A percentile compares a stretch with the other conserved stretches of the same genome.
Conservation (phyloP, 2,329 filamentous ascomycete species). For the Aspergillus quadricinctus region DNA sequence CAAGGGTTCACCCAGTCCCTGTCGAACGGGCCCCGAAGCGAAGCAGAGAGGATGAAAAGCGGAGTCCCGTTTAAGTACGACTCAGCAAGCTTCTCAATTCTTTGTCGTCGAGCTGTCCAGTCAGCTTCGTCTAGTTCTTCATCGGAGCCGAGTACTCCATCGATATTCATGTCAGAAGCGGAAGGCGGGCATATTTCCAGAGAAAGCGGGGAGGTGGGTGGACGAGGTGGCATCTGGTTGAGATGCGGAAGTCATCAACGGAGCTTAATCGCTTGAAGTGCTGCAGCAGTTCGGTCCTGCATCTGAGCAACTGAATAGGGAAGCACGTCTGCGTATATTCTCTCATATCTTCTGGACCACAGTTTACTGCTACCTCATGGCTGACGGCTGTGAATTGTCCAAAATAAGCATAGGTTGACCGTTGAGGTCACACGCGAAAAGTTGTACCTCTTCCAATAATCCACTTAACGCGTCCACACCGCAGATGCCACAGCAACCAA, state of each 20-base stretch:
- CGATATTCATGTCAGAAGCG: conserved; percentile 20
- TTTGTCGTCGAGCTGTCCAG: conserved; percentile 35
- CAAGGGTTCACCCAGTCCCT: conserved; percentile 46
- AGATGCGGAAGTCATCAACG: conserved; percentile 9
- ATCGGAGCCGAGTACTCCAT: conserved; percentile 34
- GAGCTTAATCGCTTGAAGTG: conserved; percentile 7
- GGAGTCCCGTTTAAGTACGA: conserved; percentile 40
- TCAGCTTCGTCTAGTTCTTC: conserved; percentile 33
- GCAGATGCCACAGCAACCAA: conserved; percentile 16
- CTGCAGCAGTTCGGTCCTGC: conserved; percentile 20
- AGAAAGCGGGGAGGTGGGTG: conserved; percentile 29
- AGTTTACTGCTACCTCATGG: conserved; percentile 1
- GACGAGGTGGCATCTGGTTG: conserved; percentile 30
- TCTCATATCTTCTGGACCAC: conserved; percentile 15
- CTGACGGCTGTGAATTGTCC: neutral
- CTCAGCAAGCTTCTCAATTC: conserved; percentile 39
- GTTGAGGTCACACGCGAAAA: conserved; percentile 4
- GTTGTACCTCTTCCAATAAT: neutral
- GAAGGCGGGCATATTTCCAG: conserved; percentile 32
- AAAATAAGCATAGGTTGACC: neutral
- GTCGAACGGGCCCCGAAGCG: conserved; percentile 43
- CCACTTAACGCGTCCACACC: conserved; percentile 19
- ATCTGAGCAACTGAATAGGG: conserved; percentile 11
- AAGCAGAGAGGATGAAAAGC: conserved; percentile 44
- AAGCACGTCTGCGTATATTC: neutral